Base-by-base conservation (phyloP, 257 asterid species). In the Echium plantagineum region DNA sequence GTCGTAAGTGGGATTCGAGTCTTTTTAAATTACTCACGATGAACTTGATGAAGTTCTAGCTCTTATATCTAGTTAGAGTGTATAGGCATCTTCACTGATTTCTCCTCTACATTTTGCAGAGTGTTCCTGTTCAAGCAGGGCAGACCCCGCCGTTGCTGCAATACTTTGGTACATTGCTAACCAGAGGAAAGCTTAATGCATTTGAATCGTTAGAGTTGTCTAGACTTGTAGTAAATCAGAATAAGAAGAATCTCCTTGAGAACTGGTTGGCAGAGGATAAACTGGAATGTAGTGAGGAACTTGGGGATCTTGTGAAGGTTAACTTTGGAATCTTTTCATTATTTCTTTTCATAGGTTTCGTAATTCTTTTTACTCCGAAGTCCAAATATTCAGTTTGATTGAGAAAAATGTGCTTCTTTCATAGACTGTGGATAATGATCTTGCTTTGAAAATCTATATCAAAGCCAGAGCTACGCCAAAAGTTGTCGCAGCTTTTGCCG, bases 231-330 rank as follows among this genome's bases (percentile, higher is more conserved):
- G 99, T 93, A 72, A 93, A 93, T 74, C 99, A 93, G 81, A 89
- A 89, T 75, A 93, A 89, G 79, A 93, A 93, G 80, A 93, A 93
- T 76, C 78, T 93, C 60, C 56, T 93, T 74, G 99, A 93, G 81
- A 93, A 86, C 81, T 93, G 99, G 99, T 81, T 93, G 72, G 97
- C 99, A 38, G 99, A 93, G 78, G 99, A 93, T 82, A 93, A 93
- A 69, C 75, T 93, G 71, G 99, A 93, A 77, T 93, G 99, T 57
- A 89, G 97, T 24, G 99, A 93, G 85, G 99, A 93, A 71, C 97
- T 93, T 69, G 99, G 99, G 74, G 99, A 93, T 75, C 96, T 93
- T 63, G 99, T 93, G 78, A 93, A 93, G 95, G 99, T 93, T 47
- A 64, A 67, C 49, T 60, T 52, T 74, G 48, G 35, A 56, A 19